A percentile compares a stretch with the other conserved stretches of the same genome.
Conservation (phyloP, 2,329 filamentous ascomycete species). For the Penicillium sp. region DNA sequence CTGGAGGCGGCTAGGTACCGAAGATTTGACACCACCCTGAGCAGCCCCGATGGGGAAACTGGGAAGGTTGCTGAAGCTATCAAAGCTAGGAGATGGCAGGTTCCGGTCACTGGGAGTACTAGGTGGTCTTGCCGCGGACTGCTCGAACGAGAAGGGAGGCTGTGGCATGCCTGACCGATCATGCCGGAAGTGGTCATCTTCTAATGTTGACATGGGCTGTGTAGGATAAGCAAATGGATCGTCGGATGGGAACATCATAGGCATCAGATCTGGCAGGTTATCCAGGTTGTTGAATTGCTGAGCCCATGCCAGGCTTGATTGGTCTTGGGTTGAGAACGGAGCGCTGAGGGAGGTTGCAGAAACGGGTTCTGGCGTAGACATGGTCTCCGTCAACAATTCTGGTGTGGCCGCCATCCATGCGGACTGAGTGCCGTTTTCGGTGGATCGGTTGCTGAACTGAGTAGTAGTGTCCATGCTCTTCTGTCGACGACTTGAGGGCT, state of each 20-base stretch:
- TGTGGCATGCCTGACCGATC: conserved; percentile 23
- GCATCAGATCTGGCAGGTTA: conserved; percentile 52
- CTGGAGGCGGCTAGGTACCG: conserved; percentile 35
- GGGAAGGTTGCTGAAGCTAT: conserved; percentile 32
- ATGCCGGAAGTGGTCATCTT: conserved; percentile 46
- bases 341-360: conserved; percentile 24
- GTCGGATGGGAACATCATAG: conserved; percentile 56
- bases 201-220: conserved; percentile 53
- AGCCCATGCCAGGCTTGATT: conserved; percentile 33
- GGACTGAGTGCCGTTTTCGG: conserved; percentile 26
- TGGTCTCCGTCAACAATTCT: conserved; percentile 35
- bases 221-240: conserved; percentile 57
- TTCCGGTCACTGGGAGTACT: conserved; percentile 19
- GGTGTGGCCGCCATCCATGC: conserved; percentile 32
- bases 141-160: conserved; percentile 31
- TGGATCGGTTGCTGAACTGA: conserved; percentile 22
- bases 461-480: conserved; percentile 40
- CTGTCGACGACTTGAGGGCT: conserved; percentile 28
- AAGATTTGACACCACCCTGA: conserved; percentile 28
- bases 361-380: conserved; percentile 35
- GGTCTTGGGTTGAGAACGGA: conserved; percentile 29
- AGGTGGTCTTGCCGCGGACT: conserved; percentile 21
- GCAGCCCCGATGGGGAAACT: conserved; percentile 28
- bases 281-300: conserved; percentile 37
- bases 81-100: conserved; percentile 29